Conservation (phyloP, 345 rosid genomes). For the Salix suchowensis region DNA sequence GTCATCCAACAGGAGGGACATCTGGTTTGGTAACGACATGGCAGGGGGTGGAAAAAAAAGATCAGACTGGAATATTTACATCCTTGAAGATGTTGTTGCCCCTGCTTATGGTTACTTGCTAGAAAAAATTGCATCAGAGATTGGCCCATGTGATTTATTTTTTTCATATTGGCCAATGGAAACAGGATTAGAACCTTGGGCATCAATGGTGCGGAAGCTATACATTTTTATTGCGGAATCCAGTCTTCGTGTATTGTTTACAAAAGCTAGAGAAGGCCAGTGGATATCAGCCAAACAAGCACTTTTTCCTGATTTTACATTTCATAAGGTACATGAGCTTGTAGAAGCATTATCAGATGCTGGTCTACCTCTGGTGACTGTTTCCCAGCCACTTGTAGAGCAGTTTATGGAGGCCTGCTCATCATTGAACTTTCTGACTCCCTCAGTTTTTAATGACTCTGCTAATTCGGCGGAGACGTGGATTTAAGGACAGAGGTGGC, state of each 20-base stretch:
- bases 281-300: conserved; percentile 93
- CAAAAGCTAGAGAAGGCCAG: conserved; percentile 89
- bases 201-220: conserved; percentile 69
- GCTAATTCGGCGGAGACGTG: conserved; percentile 69
- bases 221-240: conserved; percentile 61
- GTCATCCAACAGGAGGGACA: conserved; percentile 94
- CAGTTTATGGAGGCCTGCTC: conserved; percentile 68
- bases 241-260: conserved; percentile 67
- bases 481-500: conserved; percentile 56
- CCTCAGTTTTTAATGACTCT: conserved; percentile 68
- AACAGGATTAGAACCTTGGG: conserved; percentile 77
- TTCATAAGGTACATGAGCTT: conserved; percentile 61
- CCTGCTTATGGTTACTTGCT: conserved; percentile 93
- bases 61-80: conserved; percentile 89
- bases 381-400: conserved; percentile 62
- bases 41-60: conserved; percentile 91
- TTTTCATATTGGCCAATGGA: conserved; percentile 83
- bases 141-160: conserved; percentile 76
- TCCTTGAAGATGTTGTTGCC: conserved; percentile 73
- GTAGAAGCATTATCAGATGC: conserved; percentile 73
- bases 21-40: conserved; percentile 99
- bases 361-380: conserved; percentile 67
- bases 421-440: conserved; percentile 65
- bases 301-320: conserved; percentile 78
- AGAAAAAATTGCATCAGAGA: conserved; percentile 69